These are phyloP conservation scores for Coemansia sp. DNA, from an alignment of 192 early-diverging fungal genomes.

Conservation along the genomic window DNA sequence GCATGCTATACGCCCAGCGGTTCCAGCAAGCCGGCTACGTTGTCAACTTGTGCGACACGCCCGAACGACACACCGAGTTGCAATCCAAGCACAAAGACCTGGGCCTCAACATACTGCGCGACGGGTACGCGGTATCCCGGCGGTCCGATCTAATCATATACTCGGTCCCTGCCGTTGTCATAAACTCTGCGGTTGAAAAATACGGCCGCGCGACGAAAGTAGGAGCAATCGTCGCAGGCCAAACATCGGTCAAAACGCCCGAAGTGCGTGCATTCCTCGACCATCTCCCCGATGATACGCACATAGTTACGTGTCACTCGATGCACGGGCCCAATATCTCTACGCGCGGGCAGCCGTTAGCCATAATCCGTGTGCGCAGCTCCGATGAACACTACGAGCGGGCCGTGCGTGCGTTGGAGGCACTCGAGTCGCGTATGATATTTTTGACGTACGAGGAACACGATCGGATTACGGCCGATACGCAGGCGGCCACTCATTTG, in stretches of 20 bases:
- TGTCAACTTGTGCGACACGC: constrained; percentile 88
- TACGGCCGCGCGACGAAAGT: constrained; percentile 92
- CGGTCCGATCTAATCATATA: constrained; percentile 89
- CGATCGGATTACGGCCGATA: constrained; percentile 95
- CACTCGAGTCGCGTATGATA: constrained; percentile 82
- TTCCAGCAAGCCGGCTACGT: constrained; percentile 73
- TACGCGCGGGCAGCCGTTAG: constrained; percentile 78
- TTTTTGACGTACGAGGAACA: constrained; percentile 81
- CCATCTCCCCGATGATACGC: constrained; percentile 84
- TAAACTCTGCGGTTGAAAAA: constrained; percentile 72
- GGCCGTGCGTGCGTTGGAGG: constrained; percentile 64
- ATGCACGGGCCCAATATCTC: constrained; percentile 92
- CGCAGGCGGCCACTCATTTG: constrained; percentile 94
- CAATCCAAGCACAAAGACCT: constrained; percentile 57
- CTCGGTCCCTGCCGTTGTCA: constrained; percentile 89
- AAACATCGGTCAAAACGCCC: constrained; percentile 95
- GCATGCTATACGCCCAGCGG: constrained; percentile 76
- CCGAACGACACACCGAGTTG: constrained; percentile 69
- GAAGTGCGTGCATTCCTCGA: constrained; percentile 89
- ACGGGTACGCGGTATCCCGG: constrained; percentile 85
- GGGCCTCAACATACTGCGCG: constrained; percentile 59
- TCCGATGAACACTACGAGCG: constrained; percentile 60
- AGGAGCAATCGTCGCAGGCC: constrained; percentile 85
- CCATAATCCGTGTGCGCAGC: constrained; percentile 75
- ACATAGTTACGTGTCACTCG: constrained; percentile 93